These are phyloP conservation scores for Ophiosphaerella korrae DNA, from an alignment of 2,329 filamentous ascomycete genomes.

Conservation along the genomic window DNA sequence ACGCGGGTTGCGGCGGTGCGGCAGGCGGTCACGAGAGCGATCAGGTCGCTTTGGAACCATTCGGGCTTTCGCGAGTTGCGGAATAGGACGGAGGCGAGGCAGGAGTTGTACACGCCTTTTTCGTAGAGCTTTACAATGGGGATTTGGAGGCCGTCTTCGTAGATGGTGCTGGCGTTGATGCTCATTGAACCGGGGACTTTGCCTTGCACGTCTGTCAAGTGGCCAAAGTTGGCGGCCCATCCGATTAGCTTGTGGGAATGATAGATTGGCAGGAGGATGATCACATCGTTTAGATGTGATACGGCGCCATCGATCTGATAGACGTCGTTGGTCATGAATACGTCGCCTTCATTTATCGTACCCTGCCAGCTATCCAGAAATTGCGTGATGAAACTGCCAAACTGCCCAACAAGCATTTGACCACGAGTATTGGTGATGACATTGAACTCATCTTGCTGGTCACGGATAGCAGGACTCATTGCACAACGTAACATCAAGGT, in stretches of 20 bases:
- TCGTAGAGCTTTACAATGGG: slow-evolving; percentile 56
- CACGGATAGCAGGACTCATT: slow-evolving; percentile 58
- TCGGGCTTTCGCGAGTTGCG: slow-evolving; percentile 56
- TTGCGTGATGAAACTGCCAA: slow-evolving; percentile 56
- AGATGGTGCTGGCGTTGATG: slow-evolving; percentile 55
- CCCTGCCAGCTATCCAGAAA: slow-evolving; percentile 56
- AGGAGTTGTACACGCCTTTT: slow-evolving; percentile 51
- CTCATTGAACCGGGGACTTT: slow-evolving; percentile 59
- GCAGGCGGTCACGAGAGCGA: slow-evolving; percentile 55
- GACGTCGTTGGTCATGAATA: slow-evolving; percentile 59
- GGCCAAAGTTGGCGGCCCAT: slow-evolving; percentile 58
- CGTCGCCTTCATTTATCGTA: slow-evolving; percentile 55
- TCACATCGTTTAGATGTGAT: slow-evolving; percentile 57
- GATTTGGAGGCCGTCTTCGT: slow-evolving; percentile 58
- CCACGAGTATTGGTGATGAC: slow-evolving; percentile 57
- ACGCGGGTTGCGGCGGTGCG: slow-evolving; percentile 53
- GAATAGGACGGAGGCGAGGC: slow-evolving; percentile 53
- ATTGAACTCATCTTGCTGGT: slow-evolving; percentile 60
- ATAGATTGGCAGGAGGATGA: slow-evolving; percentile 57
- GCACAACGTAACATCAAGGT: slow-evolving; percentile 57
- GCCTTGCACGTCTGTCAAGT: slow-evolving; percentile 53
- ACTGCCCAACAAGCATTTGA: slow-evolving; percentile 59
- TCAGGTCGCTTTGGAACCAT: slow-evolving; percentile 57
- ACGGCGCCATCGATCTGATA: slow-evolving; percentile 57
- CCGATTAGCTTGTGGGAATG: slow-evolving; percentile 52